phyloP scores from a whole-genome alignment of 306 rosid genomes.

The Ormosia semicastrata region DNA sequence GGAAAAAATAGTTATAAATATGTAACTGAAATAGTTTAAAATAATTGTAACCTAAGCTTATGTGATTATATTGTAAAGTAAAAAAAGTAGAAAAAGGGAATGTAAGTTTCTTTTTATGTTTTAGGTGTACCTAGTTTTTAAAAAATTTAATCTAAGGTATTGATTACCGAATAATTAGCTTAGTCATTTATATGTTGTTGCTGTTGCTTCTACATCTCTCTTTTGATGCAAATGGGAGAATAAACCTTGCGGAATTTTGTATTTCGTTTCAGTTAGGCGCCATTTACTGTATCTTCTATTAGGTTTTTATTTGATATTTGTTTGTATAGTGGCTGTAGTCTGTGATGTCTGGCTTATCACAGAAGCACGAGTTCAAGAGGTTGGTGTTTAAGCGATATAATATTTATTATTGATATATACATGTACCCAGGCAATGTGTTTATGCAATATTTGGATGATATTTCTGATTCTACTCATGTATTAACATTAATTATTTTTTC shows the following conservation, averaged over 20 bases:
- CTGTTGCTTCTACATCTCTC: background rate
- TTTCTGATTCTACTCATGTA: slow-evolving; percentile 4
- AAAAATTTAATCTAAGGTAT: no score
- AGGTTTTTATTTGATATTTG: background rate
- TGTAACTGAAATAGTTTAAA: no score
- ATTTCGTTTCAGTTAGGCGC: slow-evolving; percentile 12
- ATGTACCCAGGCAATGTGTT: slow-evolving; percentile 6
- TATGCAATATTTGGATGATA: slow-evolving; percentile 3
- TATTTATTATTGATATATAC: background rate
- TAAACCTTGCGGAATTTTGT: slow-evolving; percentile 16
- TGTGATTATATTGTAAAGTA: no score
- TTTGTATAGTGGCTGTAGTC: background rate
- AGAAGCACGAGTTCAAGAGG: no score
- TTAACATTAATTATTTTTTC: slow-evolving; percentile 20
- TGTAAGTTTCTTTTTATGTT: no score
- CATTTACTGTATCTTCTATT: background rate
- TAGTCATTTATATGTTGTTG: background rate
- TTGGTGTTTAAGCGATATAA: no score
- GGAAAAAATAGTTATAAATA: no score
- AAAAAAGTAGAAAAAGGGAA: no score
- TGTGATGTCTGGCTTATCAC: slow-evolving; percentile 4
- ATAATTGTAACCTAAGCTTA: no score
- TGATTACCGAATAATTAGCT: no score
- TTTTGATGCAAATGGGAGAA: background rate
- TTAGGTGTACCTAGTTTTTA: no score